Conservation (phyloP, 1,139 yeast genomes). For the Eremothecium sinecaudum region DNA sequence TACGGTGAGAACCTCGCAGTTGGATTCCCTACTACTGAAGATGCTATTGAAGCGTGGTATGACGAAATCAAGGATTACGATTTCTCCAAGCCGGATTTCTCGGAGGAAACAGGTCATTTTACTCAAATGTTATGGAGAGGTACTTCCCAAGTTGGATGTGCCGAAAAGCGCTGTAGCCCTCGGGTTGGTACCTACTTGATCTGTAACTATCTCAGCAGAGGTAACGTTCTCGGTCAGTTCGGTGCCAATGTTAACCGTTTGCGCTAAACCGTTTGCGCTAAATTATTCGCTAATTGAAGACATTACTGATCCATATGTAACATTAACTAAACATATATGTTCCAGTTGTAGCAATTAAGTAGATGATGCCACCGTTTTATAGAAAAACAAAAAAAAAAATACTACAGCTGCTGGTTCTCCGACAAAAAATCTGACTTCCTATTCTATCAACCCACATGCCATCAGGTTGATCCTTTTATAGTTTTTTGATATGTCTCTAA, state of each 20-base stretch:
- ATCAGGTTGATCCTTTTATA: too few species aligned
- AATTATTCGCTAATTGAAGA: too few species aligned
- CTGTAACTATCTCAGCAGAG: constrained; percentile 54
- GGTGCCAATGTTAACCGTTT: constrained; percentile 30
- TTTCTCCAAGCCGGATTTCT: constrained; percentile 38
- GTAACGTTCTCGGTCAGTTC: constrained; percentile 43
- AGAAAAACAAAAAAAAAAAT: too few species aligned
- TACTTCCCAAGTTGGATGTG: constrained; percentile 68
- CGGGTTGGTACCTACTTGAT: constrained; percentile 48
- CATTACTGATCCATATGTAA: too few species aligned
- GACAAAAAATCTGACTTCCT: too few species aligned
- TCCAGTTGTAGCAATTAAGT: too few species aligned
- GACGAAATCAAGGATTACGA: constrained; percentile 53
- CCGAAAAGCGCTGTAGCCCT: constrained; percentile 40
- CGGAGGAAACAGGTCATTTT: constrained; percentile 56
- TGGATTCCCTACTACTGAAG: constrained; percentile 48
- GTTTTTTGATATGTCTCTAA: too few species aligned
- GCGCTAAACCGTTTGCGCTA: too few species aligned
- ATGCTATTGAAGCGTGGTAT: constrained; percentile 80
- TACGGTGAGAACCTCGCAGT: constrained; percentile 86
- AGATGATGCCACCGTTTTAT: too few species aligned
- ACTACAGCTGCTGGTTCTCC: too few species aligned
- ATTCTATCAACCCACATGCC: too few species aligned
- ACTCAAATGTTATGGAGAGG: constrained; percentile 80
- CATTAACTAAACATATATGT: too few species aligned